Base-by-base conservation (phyloP, 2,329 filamentous ascomycete genomes). In the Penicillium paneum region DNA sequence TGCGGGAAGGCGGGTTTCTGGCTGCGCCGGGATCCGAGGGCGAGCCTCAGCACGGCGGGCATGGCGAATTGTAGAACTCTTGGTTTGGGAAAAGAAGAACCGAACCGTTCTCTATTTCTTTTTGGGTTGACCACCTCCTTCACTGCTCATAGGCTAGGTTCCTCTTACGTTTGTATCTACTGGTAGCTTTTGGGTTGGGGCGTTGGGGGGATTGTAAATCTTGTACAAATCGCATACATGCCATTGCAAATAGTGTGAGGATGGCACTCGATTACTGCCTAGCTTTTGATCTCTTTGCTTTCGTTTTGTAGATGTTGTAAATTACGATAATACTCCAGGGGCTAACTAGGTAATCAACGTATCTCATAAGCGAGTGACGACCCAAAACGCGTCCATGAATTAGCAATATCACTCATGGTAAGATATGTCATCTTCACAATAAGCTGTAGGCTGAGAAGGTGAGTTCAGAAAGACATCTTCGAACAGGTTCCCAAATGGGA, bases 1-100 rank as follows among this genome's bases (percentile, higher is more conserved):
- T 90, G n/a, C 81, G 79, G 35, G 82, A 85, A 29, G 58, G 64
- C n/a, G 66, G 63, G 2, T 71, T 72, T 35, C 59, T 64, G 51
- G 56, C 60, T 24, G 56, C 32, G 34, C 52, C 54, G 3, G 63
- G 63, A 5, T 48, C 42, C 28, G 52, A 56, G 4, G 43, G 43
- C 13, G 35, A 34, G 10, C 49, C n/a, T 28, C 13, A 50, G 11
- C 60, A 57, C 54, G 58, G 60, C 13, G 41, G 55, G 3, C 61
- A 62, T 58, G 59, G 60, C 5, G 50, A 53, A 31, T 29, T 38
- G 59, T 52, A 54, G 52, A 63, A 40, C 29, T 63, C 4, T 41
- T 47, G 21, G 26, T 34, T 31, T 44, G 15, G n/a, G 8, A n/a
- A 19, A 19, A 24, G 26, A 8, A 38, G 17, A 34, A 24, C 42